Evolutionary conservation across 208 protist species (phyloP), one percentile per base, ranked within the genome.

Genomic region (Blastocrithidia nonstop): DNA sequence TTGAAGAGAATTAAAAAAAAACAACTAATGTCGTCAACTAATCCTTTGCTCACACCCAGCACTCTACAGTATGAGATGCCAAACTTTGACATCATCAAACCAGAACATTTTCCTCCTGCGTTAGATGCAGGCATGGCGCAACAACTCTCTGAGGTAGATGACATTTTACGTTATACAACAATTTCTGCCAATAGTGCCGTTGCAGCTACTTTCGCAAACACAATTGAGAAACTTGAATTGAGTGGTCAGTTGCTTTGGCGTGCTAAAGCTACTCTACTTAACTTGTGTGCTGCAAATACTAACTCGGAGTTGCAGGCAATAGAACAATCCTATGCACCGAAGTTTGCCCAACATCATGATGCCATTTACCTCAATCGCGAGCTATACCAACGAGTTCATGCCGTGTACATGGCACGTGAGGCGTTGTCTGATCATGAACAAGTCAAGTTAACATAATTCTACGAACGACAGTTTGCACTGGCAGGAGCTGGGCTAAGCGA

Each of bases 31-130:
- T n/a, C n/a, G 38, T 9, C 45, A 11, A 7, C 50, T 11, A 73
- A 71, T 42, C 66, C 66, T 3, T 45, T 75, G 15, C 46, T 76
- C n/a, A 41, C 49, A 41, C 39, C 28, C 4, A 71, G 64, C 64
- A 32, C 38, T 19, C 60, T 66, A 28, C 63, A 35, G n/a, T 73
- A 46, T 46, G 53, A 67, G 32, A 58, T 56, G 4, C 71, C 71
- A 6, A 23, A 49, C 16, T 74, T 79, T 47, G 54, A 62, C 35
- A 40, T 56, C 22, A 64, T 74, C 28, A 50, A 50, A 19, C 25
- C 46, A 15, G 61, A 70, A 32, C 71, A 79, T 53, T 79, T 60
- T 37, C 55, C 61, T 3, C 65, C 64, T 11, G 71, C 71, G 24
- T 70, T 79, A 25, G 57, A 63, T 20, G 54, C 42, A 0, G 71